These are phyloP conservation scores for Suillus weaverae DNA, from an alignment of 768 basidiomycete species.

Conservation along the genomic window DNA sequence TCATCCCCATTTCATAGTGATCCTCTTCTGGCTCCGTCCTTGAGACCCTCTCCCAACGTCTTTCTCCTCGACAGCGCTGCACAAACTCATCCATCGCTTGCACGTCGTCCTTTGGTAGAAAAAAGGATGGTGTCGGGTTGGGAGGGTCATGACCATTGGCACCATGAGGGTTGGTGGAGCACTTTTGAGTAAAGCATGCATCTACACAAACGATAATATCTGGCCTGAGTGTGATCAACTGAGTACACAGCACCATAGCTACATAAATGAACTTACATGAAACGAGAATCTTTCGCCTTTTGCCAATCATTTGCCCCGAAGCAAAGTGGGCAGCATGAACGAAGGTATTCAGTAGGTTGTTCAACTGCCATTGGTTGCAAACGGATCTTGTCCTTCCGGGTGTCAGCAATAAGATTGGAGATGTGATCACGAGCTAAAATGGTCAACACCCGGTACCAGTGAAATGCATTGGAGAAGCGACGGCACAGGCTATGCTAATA, in stretches of 20 bases:
- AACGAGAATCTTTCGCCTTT: neutral
- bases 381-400: neutral
- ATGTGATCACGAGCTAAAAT: conserved; percentile 20
- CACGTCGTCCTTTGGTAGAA: conserved; percentile 23
- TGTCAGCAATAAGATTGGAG: neutral
- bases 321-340: conserved; percentile 26
- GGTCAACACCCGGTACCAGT: conserved; percentile 22
- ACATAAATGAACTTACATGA: conserved; percentile 1
- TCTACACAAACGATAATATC: conserved; percentile 34
- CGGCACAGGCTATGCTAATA: conserved; percentile 24
- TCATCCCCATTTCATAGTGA: conserved; percentile 21
- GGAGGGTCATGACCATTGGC: conserved; percentile 6
- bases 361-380: neutral
- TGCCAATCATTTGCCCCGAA: conserved; percentile 16
- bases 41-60: conserved; percentile 1
- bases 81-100: neutral
- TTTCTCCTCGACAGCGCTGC: too few species aligned
- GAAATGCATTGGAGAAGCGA: conserved; percentile 24
- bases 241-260: neutral
- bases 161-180: conserved; percentile 15
- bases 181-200: conserved; percentile 36
- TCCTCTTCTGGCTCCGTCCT: conserved; percentile 6
- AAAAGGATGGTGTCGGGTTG: conserved; percentile 9
- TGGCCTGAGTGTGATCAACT: conserved; percentile 12
- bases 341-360: conserved; percentile 21